Base-by-base conservation (phyloP, 2,329 filamentous ascomycete species). In the Aspergillus fumigatus region DNA sequence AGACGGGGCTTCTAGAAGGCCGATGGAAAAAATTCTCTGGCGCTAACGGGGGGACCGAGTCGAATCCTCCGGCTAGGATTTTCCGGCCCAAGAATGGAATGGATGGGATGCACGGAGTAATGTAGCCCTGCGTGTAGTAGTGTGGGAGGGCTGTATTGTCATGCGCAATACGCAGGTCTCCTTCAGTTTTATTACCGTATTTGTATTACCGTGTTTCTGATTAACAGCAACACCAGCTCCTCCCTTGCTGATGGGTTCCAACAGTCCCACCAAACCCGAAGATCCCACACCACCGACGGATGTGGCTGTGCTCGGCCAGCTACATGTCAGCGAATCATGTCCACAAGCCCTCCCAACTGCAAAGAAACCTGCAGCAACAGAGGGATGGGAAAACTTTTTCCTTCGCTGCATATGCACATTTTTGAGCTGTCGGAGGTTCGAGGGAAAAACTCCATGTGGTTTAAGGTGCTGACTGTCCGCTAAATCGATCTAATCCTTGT, bases 391-490 rank as follows among this genome's bases (percentile, higher is more conserved):
- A 51, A 43, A 47, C 29, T 48, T 51, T 51, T 51, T 43, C 38
- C 48, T 51, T 51, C 53, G 41, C 27, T 55, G 53, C 53, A 51
- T 55, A 55, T 47, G 43, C 43, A 47, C 40, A 43, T 43, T 43
- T 11, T 23, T 47, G 19, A 25, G 21, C 21, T 23, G 49, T 19
- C 48, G 41, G 21, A 29, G 23, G 25, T 51, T 26, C 21, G 38
- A 45, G 41, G 25, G 49, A 7, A 38, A 38, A 38, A 38, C 17
- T 38, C 32, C 53, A 55, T 55, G 53, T 55, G 53, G 53, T 47
- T 47, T 47, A 47, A 47, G 11, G 43, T 47, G 43, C 43, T 47
- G 43, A 47, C 43, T 47, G 11, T 47, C 23, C 9, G 21, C 21
- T 23, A 38, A 38, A 38, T 38, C 32, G 32, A 17, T 38, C 32